Evolutionary conservation across 345 rosid species (phyloP), one percentile per base, ranked within the genome.

Genomic region (Euphorbia peplus): DNA sequence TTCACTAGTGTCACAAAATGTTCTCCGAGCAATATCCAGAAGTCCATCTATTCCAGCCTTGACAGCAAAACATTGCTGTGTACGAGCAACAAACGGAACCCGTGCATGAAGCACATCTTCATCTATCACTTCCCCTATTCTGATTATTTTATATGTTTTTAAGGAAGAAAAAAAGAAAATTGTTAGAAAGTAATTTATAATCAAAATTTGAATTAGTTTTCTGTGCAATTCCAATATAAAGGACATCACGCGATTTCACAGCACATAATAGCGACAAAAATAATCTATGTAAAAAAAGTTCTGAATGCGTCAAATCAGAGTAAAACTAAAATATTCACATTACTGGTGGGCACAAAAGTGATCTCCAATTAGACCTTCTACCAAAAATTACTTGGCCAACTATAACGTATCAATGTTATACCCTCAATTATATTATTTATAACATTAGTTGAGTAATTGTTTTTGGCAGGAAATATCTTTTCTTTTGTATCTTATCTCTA

Each of bases 1-100:
- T 93, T 93, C 96, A 77, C 98, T 89, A 42, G 93, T 91, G 77
- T 93, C 96, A 74, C 98, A 91, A 80, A 93, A 93, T 61, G 91
- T 87, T 82, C 95, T 93, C 72, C 96, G 72, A 54, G 96, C 96
- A 63, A 93, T 86, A 87, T 91, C 98, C 74, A 93, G 54, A 70
- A 91, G 90, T 22, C 97, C 98, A 81, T 93, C 98, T 67, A 89
- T 89, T 56, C 98, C 96, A 39, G 95, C 87, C 81, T 89, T 91
- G 73, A 93, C 87, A 81, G 97, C 98, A 82, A 93, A 93, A 82
- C 97, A 93, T 81, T 93, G 98, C 76, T 93, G 97, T 68, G 98
- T 89, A 66, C 95, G 96, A 67, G 98, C 97, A 81, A 91, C 84
- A 79, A 91, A 93, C 63, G 98, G 93, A 75, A 82, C 91, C 61